Base-by-base conservation (phyloP, 164 flowering plant species). In the Houttuynia cordata region DNA sequence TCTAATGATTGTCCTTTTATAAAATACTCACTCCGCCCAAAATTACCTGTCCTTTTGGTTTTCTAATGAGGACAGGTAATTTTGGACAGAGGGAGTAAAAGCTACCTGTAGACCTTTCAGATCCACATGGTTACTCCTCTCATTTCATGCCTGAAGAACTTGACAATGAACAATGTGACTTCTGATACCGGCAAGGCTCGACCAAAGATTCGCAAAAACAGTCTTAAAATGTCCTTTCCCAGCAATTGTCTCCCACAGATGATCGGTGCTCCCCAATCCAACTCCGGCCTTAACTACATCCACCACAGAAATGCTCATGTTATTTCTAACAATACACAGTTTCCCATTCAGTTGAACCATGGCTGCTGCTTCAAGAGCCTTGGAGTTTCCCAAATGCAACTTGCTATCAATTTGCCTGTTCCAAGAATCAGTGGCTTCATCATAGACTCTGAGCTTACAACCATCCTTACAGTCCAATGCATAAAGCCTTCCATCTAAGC, bases 391-490 rank as follows among this genome's bases (percentile, higher is more conserved):
- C 67, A 83, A 45, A 71, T 87, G 91, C 71, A 77, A 61, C 74
- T 74, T 80, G 58, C 95, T 85, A 59, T 87, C 91, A 18, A 85
- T 77, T 58, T 78, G 78, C 67, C 75, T 83, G 72, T 76, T 77
- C 95, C 95, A 87, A 17, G 91, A 76, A 74, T 78, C 87, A 24
- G 70, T 73, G 13, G 57, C 68, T 59, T 76, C 75, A 54, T 87
- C 88, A 37, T 83, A 87, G 9, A 83, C 83, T 70, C 95, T 71
- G 21, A 87, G 70, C 63, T 77, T 85, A 75, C 95, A 87, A 1
- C 95, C 95, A 56, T 89, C 96, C 65, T 84, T 84, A 64, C 96
- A 89, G 9, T 86, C 94, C 70, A 83, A 68, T n/a, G 87, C 87
- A 73, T 83, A 89, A 19, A 89, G 83, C 67, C 74, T 68, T 21